Evolutionary conservation across 805 yeast genomes (phyloP).

Genomic region (Lipomyces kockii): DNA sequence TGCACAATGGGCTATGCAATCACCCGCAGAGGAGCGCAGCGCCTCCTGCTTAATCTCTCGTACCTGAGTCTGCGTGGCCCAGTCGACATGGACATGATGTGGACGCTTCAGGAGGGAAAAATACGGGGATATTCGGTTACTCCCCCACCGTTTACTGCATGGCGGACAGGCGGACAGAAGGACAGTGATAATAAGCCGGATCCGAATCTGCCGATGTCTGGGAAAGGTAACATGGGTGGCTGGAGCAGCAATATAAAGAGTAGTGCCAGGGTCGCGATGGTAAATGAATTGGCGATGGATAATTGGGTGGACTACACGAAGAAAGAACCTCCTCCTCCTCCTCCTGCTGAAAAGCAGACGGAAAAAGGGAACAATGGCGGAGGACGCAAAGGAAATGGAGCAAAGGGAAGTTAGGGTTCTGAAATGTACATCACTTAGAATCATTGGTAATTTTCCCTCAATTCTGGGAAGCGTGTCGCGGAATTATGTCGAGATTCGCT

Average conservation of each 20-base stretch:
- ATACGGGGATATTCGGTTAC: constrained; percentile 19
- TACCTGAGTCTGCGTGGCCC: constrained; percentile 24
- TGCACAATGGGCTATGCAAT: constrained; percentile 32
- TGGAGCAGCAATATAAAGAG: constrained; percentile 15
- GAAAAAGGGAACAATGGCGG: too few species aligned
- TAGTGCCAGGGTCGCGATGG: constrained; percentile 19
- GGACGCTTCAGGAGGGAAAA: constrained; percentile 18
- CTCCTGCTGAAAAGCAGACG: neutral
- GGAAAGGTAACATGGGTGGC: constrained; percentile 17
- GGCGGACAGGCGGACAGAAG: constrained; percentile 22
- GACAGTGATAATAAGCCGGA: constrained; percentile 18
- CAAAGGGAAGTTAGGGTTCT: neutral
- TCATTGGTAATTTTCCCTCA: too few species aligned
- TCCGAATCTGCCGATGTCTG: constrained; percentile 9
- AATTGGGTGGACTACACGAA: constrained; percentile 20
- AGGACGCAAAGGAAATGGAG: neutral
- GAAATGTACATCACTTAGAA: too few species aligned
- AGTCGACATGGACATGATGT: constrained; percentile 21
- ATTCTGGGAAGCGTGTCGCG: too few species aligned
- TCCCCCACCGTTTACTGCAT: constrained; percentile 23
- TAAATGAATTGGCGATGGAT: constrained; percentile 1
- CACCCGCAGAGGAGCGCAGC: constrained; percentile 31
- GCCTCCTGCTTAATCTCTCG: constrained; percentile 24
- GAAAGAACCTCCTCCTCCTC: neutral
- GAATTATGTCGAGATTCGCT: too few species aligned